Evolutionary conservation across 2,329 filamentous ascomycete genomes (phyloP).

Genomic region (Microsporum canis): DNA sequence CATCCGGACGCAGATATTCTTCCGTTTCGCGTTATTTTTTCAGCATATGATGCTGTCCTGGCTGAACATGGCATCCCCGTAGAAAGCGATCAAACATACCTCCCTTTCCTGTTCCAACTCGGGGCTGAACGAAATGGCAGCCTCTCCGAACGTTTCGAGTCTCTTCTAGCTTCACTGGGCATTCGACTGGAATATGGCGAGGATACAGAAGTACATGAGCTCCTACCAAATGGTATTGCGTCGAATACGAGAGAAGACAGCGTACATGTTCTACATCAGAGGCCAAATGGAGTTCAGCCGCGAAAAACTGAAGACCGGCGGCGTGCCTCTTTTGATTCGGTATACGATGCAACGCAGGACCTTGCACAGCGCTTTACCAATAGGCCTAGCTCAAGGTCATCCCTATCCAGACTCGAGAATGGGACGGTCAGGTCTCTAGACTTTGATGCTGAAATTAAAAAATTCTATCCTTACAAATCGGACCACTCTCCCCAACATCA

Average conservation of each 20-base stretch:
- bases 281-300: constrained; percentile 6
- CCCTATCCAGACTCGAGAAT: constrained; percentile 32
- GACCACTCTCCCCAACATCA: not conserved
- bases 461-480: not conserved
- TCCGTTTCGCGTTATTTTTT: constrained; percentile 67
- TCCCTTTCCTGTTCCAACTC: constrained; percentile 68
- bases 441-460: not conserved
- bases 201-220: constrained; percentile 23
- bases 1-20: constrained; percentile 53
- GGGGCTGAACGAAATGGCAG: constrained; percentile 47
- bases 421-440: constrained; percentile 13
- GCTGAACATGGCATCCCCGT: constrained; percentile 56
- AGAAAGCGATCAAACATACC: constrained; percentile 64
- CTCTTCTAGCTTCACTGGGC: constrained; percentile 55
- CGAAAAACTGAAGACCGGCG: constrained; percentile 15
- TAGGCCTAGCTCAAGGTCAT: constrained; percentile 34
- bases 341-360: constrained; percentile 42
- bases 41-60: constrained; percentile 68
- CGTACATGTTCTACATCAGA: not conserved
- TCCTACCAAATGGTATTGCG: constrained; percentile 4
- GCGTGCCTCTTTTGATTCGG: constrained; percentile 45
- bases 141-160: constrained; percentile 59
- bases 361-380: constrained; percentile 35
- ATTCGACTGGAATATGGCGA: constrained; percentile 56
- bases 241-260: not conserved